Evolutionary conservation across 306 rosid species (phyloP).

Genomic region (Mucuna pruriens): DNA sequence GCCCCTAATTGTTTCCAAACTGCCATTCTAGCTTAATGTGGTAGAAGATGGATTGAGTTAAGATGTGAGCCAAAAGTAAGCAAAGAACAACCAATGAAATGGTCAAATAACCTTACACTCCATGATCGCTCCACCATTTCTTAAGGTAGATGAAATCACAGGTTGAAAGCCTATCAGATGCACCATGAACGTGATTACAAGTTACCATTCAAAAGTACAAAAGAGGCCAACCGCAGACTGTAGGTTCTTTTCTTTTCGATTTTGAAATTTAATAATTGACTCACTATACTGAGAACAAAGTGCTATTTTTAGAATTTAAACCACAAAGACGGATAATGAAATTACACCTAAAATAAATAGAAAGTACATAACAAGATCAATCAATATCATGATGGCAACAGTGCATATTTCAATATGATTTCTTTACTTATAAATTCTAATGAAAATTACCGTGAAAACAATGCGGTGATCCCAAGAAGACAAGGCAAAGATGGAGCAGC

Average conservation of each 20-base stretch:
- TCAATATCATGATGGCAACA: background rate
- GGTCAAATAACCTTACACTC: constrained; percentile 6
- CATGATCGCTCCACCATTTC: background rate
- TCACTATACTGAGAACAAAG: background rate
- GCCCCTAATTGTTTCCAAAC: constrained; percentile 18
- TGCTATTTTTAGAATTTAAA: background rate
- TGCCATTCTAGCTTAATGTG: background rate
- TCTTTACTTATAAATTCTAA: constrained; percentile 21
- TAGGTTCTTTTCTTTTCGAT: constrained; percentile 14
- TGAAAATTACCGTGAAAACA: constrained; percentile 69
- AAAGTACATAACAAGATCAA: constrained; percentile 19
- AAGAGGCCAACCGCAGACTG: background rate
- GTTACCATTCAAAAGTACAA: background rate
- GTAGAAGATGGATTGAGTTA: background rate
- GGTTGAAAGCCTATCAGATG: constrained; percentile 15
- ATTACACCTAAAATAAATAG: constrained; percentile 13
- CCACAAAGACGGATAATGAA: constrained; percentile 11
- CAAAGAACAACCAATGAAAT: background rate
- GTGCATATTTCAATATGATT: constrained; percentile 12
- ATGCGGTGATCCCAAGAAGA: constrained; percentile 69
- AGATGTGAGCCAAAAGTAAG: background rate
- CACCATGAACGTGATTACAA: background rate
- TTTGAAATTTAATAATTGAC: constrained; percentile 8
- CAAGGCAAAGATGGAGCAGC: constrained; percentile 46
- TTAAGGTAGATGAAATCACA: background rate